phyloP scores from a whole-genome alignment of 75 land plant species.

The Isoetes taiwanensis region DNA sequence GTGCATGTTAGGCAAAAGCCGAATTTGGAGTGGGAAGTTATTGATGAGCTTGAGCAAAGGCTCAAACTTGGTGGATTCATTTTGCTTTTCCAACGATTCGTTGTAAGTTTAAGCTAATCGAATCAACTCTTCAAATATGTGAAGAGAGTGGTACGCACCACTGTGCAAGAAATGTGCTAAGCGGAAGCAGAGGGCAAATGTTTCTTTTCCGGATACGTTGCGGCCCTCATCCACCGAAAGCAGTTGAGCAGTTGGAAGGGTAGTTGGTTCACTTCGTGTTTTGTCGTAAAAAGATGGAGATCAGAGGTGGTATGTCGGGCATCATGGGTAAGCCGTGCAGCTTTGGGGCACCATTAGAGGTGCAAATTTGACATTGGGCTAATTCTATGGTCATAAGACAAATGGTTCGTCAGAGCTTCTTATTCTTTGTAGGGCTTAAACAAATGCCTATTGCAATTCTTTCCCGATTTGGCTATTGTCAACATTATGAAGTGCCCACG shows the following conservation, averaged over 20 bases:
- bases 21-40: constrained; percentile 62
- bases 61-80: constrained; percentile 34
- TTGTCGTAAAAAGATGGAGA: constrained; percentile 33
- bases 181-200: constrained; percentile 19
- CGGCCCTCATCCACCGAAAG: constrained; percentile 29
- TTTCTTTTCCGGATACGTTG: constrained; percentile 12
- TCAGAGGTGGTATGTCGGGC: constrained; percentile 43
- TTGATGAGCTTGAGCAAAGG: constrained; percentile 36
- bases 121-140: constrained; percentile 29
- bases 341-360: constrained; percentile 37
- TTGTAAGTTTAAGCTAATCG: constrained; percentile 47
- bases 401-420: no score
- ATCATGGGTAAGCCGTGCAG: constrained; percentile 51
- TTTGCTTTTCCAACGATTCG: constrained; percentile 34
- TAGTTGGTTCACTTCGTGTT: constrained; percentile 36
- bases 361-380: no score
- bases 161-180: constrained; percentile 26
- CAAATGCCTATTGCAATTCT: constrained; percentile 85
- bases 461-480: constrained; percentile 58
- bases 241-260: constrained; percentile 47
- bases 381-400: no score
- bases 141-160: constrained; percentile 45
- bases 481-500: constrained; percentile 86
- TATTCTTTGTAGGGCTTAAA: constrained; percentile 49
- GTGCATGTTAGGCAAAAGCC: no score